phyloP scores from a whole-genome alignment of 2,329 filamentous ascomycete species.

The Trichoderma guizhouense region DNA sequence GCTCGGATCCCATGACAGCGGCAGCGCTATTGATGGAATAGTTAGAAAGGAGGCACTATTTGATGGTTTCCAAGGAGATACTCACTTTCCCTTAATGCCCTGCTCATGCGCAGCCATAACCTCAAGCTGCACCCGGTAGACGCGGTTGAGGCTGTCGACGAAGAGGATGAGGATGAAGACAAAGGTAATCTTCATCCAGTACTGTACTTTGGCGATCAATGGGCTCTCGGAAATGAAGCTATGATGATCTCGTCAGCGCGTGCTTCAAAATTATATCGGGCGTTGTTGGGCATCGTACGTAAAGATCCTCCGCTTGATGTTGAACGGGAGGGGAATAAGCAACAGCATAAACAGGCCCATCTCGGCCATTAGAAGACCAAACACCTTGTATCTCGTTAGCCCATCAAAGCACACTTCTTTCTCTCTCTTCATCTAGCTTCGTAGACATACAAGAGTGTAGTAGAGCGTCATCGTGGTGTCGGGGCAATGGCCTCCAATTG shows the following conservation, averaged over 20 bases:
- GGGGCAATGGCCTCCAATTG: conserved; percentile 12
- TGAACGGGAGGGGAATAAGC: conserved; percentile 85
- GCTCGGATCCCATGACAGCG: conserved; percentile 82
- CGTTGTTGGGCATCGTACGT: conserved; percentile 44
- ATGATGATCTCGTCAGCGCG: background rate
- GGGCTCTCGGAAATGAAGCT: conserved; percentile 92
- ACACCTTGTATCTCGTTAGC: conserved; percentile 62
- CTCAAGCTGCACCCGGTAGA: conserved; percentile 95
- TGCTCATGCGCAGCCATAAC: conserved; percentile 68
- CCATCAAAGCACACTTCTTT: background rate
- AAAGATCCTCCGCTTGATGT: conserved; percentile 80
- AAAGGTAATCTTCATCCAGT: conserved; percentile 98
- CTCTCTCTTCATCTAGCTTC: background rate
- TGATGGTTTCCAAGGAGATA: conserved; percentile 18
- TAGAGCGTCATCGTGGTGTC: conserved; percentile 54
- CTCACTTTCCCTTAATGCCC: conserved; percentile 43
- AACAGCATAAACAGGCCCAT: conserved; percentile 78
- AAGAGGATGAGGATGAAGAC: conserved; percentile 99
- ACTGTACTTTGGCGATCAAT: conserved; percentile 85
- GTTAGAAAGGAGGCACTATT: conserved; percentile 22
- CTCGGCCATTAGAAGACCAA: conserved; percentile 77
- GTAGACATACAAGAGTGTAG: conserved; percentile 50
- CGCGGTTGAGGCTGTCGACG: conserved; percentile 90
- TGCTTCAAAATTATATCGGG: background rate
- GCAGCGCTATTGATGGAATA: conserved; percentile 39